A percentile compares a stretch with the other conserved stretches of the same genome.
Evolutionary conservation across 108 stramenopile genomes (phyloP).

Genomic region (Licmophora abbreviata): DNA sequence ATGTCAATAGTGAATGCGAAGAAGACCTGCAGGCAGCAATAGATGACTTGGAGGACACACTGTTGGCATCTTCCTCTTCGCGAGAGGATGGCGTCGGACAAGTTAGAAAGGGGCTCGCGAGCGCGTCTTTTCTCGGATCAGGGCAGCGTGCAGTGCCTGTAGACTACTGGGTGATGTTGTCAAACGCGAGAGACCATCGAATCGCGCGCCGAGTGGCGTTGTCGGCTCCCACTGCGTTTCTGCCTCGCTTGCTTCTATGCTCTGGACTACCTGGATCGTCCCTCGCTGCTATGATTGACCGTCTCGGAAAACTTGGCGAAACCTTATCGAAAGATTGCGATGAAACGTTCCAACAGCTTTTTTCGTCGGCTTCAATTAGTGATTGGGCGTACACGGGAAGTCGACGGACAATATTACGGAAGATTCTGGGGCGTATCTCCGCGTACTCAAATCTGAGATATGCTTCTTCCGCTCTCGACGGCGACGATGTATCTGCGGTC

Average conservation of each 20-base stretch:
- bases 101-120: constrained; percentile 39
- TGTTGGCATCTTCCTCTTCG: too few relatives aligned
- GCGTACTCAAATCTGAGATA: too few relatives aligned
- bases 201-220: constrained; percentile 58
- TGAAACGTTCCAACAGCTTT: constrained; percentile 30
- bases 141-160: constrained; percentile 36
- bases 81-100: too few relatives aligned
- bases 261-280: constrained; percentile 58
- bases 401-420: constrained; percentile 29
- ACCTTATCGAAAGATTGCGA: constrained; percentile 22
- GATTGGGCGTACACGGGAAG: constrained; percentile 55
- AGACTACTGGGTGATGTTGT: constrained; percentile 70
- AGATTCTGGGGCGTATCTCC: constrained; percentile 50
- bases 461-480: too few relatives aligned
- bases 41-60: neutral
- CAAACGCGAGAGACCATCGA: constrained; percentile 41
- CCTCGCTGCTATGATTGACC: constrained; percentile 51
- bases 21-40: neutral
- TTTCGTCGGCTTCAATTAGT: constrained; percentile 50
- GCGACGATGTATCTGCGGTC: too few relatives aligned
- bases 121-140: constrained; percentile 22
- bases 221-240: constrained; percentile 45
- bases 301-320: constrained; percentile 48
- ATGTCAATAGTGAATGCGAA: neutral
- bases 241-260: constrained; percentile 68